Base-by-base conservation (phyloP, 345 rosid genomes). In the Corchorus capsularis region DNA sequence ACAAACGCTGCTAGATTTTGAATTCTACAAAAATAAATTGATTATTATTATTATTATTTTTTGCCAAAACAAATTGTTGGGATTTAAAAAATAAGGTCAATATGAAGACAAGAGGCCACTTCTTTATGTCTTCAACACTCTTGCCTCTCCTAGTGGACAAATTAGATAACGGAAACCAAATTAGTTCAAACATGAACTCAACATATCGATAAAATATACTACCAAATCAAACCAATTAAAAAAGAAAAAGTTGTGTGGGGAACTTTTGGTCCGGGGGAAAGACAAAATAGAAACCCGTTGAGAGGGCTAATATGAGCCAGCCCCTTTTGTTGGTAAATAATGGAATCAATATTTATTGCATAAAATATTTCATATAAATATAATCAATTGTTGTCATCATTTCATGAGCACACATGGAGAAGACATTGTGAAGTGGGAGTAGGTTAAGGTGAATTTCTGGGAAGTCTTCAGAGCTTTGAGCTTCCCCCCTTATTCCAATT, bases 1-100 rank as follows among this genome's bases (percentile, higher is more conserved):
- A 78, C 64, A 56, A 35, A 43, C 5, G 68, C 81, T 56, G 63
- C 55, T 39, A 9, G 47, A 74, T 65, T 79, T 83, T 77, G 83
- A 83, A 79, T 63, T 27, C 27, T 27, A 27, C 27, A 27, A 27
- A 27, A 27, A 39, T 27, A 11, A 37, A 16, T 69, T 11, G 27
- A 60, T 32, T 45, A 20, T 39, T 39, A 39, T 39, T 39, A 3
- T 39, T 39, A 39, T 39, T 39, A 6, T 39, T 6, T 39, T 39
- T 39, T 27, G 27, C 27, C 27, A 27, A 27, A 27, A 27, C 27
- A 27, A 27, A 27, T 27, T 27, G 27, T 27, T 27, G 27, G 27
- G 27, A 27, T 27, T 27, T 27, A 27, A 39, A 39, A 46, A 27
- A 22, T 32, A 66, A 66, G 72, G 72, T 15, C 72, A 47, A 68